Evolutionary conservation across 257 asterid species (phyloP), one percentile per base, ranked within the genome.

Genomic region (Marsdenia floribunda): DNA sequence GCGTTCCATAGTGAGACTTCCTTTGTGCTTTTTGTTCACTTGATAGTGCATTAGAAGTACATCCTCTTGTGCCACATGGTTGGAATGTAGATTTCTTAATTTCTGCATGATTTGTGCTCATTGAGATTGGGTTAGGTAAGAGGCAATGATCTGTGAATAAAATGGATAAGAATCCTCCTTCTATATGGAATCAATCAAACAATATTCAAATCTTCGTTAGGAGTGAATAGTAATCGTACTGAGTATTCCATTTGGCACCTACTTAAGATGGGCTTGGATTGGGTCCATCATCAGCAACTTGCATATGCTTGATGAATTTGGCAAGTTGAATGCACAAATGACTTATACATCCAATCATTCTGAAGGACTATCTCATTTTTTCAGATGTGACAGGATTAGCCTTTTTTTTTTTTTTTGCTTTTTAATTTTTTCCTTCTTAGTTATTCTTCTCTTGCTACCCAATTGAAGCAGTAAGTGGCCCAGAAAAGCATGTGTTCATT

Each of bases 231-330:
- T 37, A 64, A 37, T 37, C 21, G 13, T 16, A 35, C 7, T 2
- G n/a, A 22, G 57, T 24, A 24, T 68, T 47, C 18, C 73, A 13
- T 15, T 14, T 19, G 21, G 55, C 4, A 21, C 11, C 29, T n/a
- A 52, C 33, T 13, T 26, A 38, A 66, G 35, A 58, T 58, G 64
- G 35, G 1, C 33, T 22, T 1, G 1, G 35, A 52, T 58, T 3
- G 1, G 35, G 71, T 40, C 57, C 57, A 26, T 49, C 22, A 12
- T 50, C 52, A 29, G 50, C 54, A 35, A 19, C 2, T 14, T n/a
- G 18, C 42, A 33, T 18, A 65, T 38, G 6, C 78, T 63, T 75
- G 73, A 65, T 35, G 67, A 54, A 67, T 42, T 74, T 64, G 26
- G 67, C 37, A 6, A 50, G 5, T 70, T 11, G 22, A 22, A 70